phyloP scores from a whole-genome alignment of 2,329 filamentous ascomycete genomes.

The Fusarium napiforme region DNA sequence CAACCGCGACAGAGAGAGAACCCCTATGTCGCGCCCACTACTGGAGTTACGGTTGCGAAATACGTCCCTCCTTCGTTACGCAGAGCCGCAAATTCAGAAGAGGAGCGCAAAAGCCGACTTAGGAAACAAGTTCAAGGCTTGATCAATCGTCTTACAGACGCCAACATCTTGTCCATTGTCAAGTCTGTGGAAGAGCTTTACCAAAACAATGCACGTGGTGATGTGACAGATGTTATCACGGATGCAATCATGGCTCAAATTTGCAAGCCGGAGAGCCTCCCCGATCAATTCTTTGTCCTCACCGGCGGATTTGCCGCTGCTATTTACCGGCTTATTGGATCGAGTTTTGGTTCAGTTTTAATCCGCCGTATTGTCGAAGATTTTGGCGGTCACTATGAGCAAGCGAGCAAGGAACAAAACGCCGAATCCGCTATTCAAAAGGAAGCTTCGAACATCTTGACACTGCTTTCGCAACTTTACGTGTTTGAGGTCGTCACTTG shows the following conservation, averaged over 20 bases:
- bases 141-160: conserved; percentile 91
- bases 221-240: conserved; percentile 84
- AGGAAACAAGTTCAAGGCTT: conserved; percentile 86
- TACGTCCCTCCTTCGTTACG: conserved; percentile 91
- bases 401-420: conserved; percentile 51
- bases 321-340: conserved; percentile 86
- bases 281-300: conserved; percentile 90
- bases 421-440: conserved; percentile 54
- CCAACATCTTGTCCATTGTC: conserved; percentile 87
- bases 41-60: conserved; percentile 66
- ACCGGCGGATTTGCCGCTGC: conserved; percentile 91
- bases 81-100: conserved; percentile 69
- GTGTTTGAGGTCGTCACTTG: conserved; percentile 89
- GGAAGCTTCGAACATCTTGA: conserved; percentile 76
- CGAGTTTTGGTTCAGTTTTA: conserved; percentile 89
- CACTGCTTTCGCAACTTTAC: conserved; percentile 87
- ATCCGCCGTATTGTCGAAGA: conserved; percentile 80
- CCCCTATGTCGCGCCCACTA: conserved; percentile 82
- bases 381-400: conserved; percentile 74
- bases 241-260: conserved; percentile 83
- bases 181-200: conserved; percentile 86
- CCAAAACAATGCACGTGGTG: conserved; percentile 83
- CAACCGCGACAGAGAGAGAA: conserved; percentile 75
- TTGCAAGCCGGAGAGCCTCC: conserved; percentile 79
- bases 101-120: conserved; percentile 75